Conservation (phyloP, 805 yeast species). For the Starmerella geochares region DNA sequence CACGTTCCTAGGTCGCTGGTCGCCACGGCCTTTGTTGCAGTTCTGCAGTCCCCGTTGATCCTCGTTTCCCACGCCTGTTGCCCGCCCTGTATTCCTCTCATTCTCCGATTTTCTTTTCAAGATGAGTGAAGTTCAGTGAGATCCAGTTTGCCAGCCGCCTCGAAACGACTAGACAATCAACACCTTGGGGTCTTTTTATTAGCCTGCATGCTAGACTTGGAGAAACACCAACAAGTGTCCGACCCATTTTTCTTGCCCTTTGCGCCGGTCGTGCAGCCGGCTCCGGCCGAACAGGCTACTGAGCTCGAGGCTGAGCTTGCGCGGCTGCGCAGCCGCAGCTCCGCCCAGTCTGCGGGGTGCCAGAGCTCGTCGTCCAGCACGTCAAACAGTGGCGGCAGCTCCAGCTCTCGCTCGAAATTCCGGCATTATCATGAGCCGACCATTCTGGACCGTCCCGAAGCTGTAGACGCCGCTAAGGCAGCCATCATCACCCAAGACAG, state of each 20-base stretch:
- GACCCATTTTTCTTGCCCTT: background rate
- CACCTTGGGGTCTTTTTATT: too few relatives aligned
- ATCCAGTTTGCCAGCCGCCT: background rate
- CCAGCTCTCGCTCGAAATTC: constrained; percentile 21
- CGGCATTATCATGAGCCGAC: constrained; percentile 35
- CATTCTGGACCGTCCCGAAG: constrained; percentile 39
- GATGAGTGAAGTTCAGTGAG: background rate
- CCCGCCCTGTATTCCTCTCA: background rate
- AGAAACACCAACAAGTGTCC: background rate
- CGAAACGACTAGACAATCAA: background rate
- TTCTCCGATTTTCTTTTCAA: background rate
- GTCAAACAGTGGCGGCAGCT: background rate
- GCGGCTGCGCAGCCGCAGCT: background rate
- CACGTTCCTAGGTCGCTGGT: background rate
- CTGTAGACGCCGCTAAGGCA: constrained; percentile 45
- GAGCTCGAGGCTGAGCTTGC: constrained; percentile 4
- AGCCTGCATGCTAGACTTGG: background rate
- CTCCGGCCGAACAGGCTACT: background rate
- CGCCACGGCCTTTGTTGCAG: background rate
- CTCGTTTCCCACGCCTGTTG: background rate
- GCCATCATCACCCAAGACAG: constrained; percentile 53
- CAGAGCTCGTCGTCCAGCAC: constrained; percentile 3
- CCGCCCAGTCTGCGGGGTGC: background rate
- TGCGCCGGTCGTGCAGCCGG: background rate
- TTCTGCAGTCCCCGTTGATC: background rate